phyloP scores from a whole-genome alignment of 2,329 filamentous ascomycete species.

The Penicillium hordei region DNA sequence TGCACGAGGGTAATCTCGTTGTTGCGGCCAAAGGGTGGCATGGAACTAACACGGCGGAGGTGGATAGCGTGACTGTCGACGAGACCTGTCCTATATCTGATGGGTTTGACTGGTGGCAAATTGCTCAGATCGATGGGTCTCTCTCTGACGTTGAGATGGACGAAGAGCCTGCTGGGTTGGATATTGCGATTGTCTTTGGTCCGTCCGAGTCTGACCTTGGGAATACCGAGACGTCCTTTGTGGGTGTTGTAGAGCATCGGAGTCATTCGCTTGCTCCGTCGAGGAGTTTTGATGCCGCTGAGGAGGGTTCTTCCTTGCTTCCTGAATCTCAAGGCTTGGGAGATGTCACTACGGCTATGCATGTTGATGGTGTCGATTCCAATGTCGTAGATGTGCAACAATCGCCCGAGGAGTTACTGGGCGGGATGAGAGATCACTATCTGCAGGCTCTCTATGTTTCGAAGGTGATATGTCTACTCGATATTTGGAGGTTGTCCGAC shows the following conservation, averaged over 20 bases:
- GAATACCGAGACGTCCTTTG: constrained; percentile 16
- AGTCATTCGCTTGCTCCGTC: constrained; percentile 17
- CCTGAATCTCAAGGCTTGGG: constrained; percentile 21
- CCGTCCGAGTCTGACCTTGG: constrained; percentile 7
- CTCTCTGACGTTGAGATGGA: constrained; percentile 20
- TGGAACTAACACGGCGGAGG: constrained; percentile 4
- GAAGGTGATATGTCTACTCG: constrained; percentile 31
- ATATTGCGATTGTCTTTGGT: constrained; percentile 36
- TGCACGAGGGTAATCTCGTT: constrained; percentile 42
- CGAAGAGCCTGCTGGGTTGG: constrained; percentile 25
- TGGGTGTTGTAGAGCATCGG: constrained; percentile 21
- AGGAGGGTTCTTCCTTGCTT: constrained; percentile 2
- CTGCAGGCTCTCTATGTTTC: constrained; percentile 46
- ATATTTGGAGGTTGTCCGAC: constrained; percentile 12
- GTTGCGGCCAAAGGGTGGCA: constrained; percentile 39
- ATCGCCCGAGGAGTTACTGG: constrained; percentile 38
- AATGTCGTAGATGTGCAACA: constrained; percentile 22
- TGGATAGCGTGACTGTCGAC: constrained; percentile 3
- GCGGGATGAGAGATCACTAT: constrained; percentile 42
- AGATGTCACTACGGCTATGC: constrained; percentile 6
- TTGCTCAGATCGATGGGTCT: constrained; percentile 36
- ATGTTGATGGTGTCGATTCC: constrained; percentile 14
- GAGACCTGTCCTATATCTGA: constrained; percentile 1
- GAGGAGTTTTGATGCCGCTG: not conserved
- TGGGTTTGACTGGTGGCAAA: constrained; percentile 36